phyloP scores from a whole-genome alignment of 192 early-diverging fungal genomes.

The Linnemannia zychae region DNA sequence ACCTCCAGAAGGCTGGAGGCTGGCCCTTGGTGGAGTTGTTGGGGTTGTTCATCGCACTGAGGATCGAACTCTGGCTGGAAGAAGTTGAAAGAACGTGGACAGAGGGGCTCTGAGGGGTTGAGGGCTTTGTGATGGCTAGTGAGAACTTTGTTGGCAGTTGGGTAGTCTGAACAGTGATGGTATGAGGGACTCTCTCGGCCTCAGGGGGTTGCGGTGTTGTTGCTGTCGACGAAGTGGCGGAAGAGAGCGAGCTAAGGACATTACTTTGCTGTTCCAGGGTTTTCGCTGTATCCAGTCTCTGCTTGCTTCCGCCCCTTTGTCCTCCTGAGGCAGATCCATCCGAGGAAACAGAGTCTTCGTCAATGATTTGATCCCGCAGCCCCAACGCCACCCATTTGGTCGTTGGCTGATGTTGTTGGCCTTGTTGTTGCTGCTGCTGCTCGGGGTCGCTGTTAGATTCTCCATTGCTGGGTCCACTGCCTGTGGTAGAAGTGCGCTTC shows the following conservation, averaged over 20 bases:
- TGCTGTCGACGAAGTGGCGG: background rate
- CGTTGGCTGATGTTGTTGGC: background rate
- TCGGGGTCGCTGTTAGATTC: conserved; percentile 34
- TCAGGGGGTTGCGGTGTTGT: conserved; percentile 13
- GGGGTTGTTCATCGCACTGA: conserved; percentile 18
- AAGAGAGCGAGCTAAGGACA: background rate
- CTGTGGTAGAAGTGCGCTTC: conserved; percentile 5
- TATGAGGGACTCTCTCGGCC: conserved; percentile 39
- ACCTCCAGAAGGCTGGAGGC: conserved; percentile 21
- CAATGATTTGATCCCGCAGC: conserved; percentile 45
- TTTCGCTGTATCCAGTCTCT: conserved; percentile 9
- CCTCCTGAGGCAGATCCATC: conserved; percentile 31
- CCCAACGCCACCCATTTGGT: conserved; percentile 22
- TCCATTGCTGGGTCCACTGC: background rate
- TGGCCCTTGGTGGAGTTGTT: conserved; percentile 4
- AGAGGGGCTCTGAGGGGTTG: conserved; percentile 17
- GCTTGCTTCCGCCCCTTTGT: conserved; percentile 22
- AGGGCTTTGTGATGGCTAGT: conserved; percentile 41
- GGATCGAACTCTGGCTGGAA: conserved; percentile 36
- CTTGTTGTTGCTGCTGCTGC: conserved; percentile 15
- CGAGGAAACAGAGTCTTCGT: conserved; percentile 42
- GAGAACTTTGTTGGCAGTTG: conserved; percentile 44
- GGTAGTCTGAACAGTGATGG: conserved; percentile 41
- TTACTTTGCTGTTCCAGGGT: background rate
- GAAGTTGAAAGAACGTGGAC: conserved; percentile 34